Conservation (phyloP, 108 stramenopile genomes). For the Seminavis robusta region DNA sequence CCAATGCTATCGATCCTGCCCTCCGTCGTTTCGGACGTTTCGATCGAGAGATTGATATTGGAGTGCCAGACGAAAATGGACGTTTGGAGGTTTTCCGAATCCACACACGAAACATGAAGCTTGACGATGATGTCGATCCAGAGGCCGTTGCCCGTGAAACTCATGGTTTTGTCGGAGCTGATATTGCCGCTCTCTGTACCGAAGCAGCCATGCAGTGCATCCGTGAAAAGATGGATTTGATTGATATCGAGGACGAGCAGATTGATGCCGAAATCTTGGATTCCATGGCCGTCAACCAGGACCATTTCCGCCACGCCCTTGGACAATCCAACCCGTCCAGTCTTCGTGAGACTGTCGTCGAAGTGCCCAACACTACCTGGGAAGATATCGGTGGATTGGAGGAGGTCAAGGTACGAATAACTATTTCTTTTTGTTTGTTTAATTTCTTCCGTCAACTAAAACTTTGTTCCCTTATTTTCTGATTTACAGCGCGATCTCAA, state of each 20-base stretch:
- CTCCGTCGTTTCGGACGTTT: conserved; percentile 99
- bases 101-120: conserved; percentile 99
- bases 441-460: neutral
- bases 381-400: conserved; percentile 99
- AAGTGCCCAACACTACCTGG: conserved; percentile 98
- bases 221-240: conserved; percentile 99
- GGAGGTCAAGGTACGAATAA: conserved; percentile 85
- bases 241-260: conserved; percentile 99
- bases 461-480: conserved; percentile 19
- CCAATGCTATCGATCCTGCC: conserved; percentile 94
- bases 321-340: conserved; percentile 96
- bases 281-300: conserved; percentile 97
- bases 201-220: conserved; percentile 99
- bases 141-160: conserved; percentile 96
- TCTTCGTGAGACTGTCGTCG: conserved; percentile 98
- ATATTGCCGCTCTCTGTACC: conserved; percentile 99
- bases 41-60: conserved; percentile 99
- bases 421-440: neutral
- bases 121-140: conserved; percentile 99
- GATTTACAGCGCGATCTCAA: conserved; percentile 92
- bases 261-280: conserved; percentile 99
- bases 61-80: conserved; percentile 99
- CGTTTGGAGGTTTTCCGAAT: conserved; percentile 99
- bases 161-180: conserved; percentile 99
- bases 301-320: conserved; percentile 98